These are phyloP conservation scores for Glycine tomentella DNA, from an alignment of 306 rosid genomes.

Conservation along the genomic window DNA sequence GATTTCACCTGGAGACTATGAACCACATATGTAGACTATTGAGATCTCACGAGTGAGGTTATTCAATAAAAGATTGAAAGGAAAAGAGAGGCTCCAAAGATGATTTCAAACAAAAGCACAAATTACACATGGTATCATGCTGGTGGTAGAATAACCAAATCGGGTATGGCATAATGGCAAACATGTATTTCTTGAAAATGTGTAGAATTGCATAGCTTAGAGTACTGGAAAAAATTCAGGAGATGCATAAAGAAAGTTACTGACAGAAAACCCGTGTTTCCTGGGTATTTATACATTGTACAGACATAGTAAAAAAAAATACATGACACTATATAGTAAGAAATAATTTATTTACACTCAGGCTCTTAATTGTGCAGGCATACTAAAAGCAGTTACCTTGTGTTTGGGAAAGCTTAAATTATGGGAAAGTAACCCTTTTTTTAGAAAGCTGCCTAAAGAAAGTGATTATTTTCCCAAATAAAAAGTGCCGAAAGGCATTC, in stretches of 20 bases:
- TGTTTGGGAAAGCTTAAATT: background rate
- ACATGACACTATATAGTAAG: background rate
- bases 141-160: slow-evolving; percentile 4
- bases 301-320: too few species aligned
- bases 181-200: background rate
- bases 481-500: slow-evolving; percentile 24
- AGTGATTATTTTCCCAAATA: background rate
- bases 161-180: slow-evolving; percentile 29
- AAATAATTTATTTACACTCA: slow-evolving; percentile 13
- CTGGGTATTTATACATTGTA: too few species aligned
- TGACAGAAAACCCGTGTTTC: too few species aligned
- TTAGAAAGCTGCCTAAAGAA: background rate
- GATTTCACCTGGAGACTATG: slow-evolving; percentile 1
- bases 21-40: background rate
- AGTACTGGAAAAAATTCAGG: too few species aligned
- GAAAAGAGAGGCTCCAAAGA: slow-evolving; percentile 1
- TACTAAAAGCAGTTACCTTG: slow-evolving; percentile 15
- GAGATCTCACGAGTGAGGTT: background rate
- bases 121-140: background rate
- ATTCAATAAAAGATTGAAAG: slow-evolving; percentile 24
- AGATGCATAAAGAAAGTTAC: too few species aligned
- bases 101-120: background rate
- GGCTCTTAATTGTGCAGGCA: slow-evolving; percentile 12
- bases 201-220: too few species aligned
- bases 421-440: background rate